A percentile compares a stretch with the other conserved stretches of the same genome.
These are phyloP conservation scores for Anastatica hierochuntica DNA, from an alignment of 345 rosid genomes.

Conservation along the genomic window DNA sequence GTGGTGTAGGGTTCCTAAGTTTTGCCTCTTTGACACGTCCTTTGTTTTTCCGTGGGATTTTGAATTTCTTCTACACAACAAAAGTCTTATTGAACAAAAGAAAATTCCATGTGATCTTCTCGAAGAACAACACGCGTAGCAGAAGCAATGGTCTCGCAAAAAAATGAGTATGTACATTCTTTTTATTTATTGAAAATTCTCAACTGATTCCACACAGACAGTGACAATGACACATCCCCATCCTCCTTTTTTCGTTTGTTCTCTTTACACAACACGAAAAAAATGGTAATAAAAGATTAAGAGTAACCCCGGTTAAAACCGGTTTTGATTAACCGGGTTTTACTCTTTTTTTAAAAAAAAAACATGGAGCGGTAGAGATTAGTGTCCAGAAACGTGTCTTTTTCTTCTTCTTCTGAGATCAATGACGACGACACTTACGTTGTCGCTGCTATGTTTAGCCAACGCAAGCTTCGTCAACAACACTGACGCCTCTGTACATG, in stretches of 20 bases:
- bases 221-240: conserved; percentile 7
- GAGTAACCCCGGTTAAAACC: neutral
- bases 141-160: neutral
- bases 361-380: conserved; percentile 13
- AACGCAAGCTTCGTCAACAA: conserved; percentile 67
- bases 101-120: conserved; percentile 12
- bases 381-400: conserved; percentile 18
- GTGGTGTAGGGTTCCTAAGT: conserved; percentile 7
- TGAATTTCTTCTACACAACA: conserved; percentile 1
- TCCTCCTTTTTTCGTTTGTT: neutral
- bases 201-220: conserved; percentile 10
- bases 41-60: conserved; percentile 21
- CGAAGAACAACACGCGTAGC: conserved; percentile 12
- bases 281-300: neutral
- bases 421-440: conserved; percentile 78
- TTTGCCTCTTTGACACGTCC: conserved; percentile 17
- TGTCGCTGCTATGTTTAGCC: conserved; percentile 68
- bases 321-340: too few species aligned
- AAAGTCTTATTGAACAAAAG: too few species aligned
- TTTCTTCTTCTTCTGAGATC: conserved; percentile 51
- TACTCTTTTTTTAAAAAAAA: neutral
- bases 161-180: conserved; percentile 6
- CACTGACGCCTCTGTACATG: conserved; percentile 61
- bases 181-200: neutral
- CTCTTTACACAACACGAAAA: neutral